These are phyloP conservation scores for Rehmannia glutinosa DNA, from an alignment of 257 asterid genomes.

Conservation along the genomic window DNA sequence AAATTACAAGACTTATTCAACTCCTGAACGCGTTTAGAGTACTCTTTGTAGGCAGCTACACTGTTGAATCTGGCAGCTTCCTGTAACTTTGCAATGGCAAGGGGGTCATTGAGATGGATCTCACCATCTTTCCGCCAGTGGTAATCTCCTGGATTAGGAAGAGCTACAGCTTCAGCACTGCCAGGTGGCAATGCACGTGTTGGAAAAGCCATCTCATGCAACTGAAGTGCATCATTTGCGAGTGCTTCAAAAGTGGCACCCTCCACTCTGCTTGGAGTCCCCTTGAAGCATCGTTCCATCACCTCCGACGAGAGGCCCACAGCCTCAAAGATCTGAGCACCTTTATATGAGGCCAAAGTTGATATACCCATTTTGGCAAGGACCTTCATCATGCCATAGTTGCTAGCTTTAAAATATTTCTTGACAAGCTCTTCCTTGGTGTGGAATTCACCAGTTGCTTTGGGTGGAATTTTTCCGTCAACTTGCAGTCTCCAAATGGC, in stretches of 20 bases:
- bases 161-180: constrained; percentile 93
- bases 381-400: constrained; percentile 98
- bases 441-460: constrained; percentile 76
- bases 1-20: constrained; percentile 84
- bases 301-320: constrained; percentile 99
- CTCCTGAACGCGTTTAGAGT: constrained; percentile 81
- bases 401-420: constrained; percentile 79
- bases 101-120: constrained; percentile 91
- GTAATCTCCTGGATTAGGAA: constrained; percentile 97
- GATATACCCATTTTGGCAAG: constrained; percentile 99
- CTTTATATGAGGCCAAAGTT: constrained; percentile 97
- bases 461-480: constrained; percentile 96
- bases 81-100: constrained; percentile 92
- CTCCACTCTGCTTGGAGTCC: constrained; percentile 99
- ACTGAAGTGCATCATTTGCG: constrained; percentile 74
- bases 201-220: constrained; percentile 95
- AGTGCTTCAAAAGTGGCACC: constrained; percentile 98
- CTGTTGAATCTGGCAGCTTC: constrained; percentile 93
- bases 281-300: constrained; percentile 85
- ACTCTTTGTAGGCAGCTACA: constrained; percentile 90
- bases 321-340: constrained; percentile 99
- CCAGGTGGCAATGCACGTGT: constrained; percentile 81
- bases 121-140: constrained; percentile 99
- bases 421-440: constrained; percentile 80
- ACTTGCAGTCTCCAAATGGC: constrained; percentile 95